A percentile compares a stretch with the other conserved stretches of the same genome.
These are phyloP conservation scores for Tuber microsphaerosporum DNA, from an alignment of 495 filamentous ascomycete species.

Conservation along the genomic window DNA sequence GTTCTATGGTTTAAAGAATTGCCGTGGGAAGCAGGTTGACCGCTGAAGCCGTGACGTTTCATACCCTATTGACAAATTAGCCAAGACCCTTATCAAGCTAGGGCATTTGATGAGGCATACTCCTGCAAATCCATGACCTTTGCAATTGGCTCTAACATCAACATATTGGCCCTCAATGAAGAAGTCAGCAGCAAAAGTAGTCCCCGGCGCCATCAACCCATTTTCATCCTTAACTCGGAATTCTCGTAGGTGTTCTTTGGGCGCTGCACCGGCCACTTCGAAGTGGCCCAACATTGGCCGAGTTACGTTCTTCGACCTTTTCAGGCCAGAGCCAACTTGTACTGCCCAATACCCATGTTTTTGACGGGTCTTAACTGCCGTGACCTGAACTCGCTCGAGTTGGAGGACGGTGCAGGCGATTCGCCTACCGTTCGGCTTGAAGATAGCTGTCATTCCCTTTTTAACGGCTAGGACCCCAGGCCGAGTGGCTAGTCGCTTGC, in stretches of 20 bases:
- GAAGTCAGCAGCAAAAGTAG: slow-evolving; percentile 70
- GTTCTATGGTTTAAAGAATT: slow-evolving; percentile 84
- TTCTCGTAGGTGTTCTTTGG: slow-evolving; percentile 74
- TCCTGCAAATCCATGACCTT: slow-evolving; percentile 88
- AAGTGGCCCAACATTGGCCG: slow-evolving; percentile 79
- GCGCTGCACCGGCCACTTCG: slow-evolving; percentile 64
- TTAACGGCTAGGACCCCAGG: slow-evolving; percentile 79
- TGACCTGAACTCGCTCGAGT: slow-evolving; percentile 81
- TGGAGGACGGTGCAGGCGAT: slow-evolving; percentile 87
- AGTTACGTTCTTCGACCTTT: slow-evolving; percentile 63
- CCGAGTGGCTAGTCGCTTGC: slow-evolving; percentile 71
- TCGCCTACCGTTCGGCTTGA: slow-evolving; percentile 67
- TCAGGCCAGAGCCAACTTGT: slow-evolving; percentile 77
- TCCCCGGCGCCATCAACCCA: slow-evolving; percentile 66
- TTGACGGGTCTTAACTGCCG: slow-evolving; percentile 70
- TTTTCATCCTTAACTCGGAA: slow-evolving; percentile 68
- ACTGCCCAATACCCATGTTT: slow-evolving; percentile 87
- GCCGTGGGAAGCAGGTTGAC: slow-evolving; percentile 89
- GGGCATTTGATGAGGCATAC: slow-evolving; percentile 26
- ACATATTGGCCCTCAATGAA: slow-evolving; percentile 86
- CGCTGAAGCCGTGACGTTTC: slow-evolving; percentile 83
- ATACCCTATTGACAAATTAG: slow-evolving; percentile 53
- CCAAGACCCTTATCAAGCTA: slow-evolving; percentile 18
- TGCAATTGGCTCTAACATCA: slow-evolving; percentile 67
- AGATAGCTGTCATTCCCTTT: slow-evolving; percentile 90